A percentile compares a stretch with the other conserved stretches of the same genome.
These are phyloP conservation scores for Phytophthora multivora DNA, from an alignment of 352 stramenopile species.

Conservation along the genomic window DNA sequence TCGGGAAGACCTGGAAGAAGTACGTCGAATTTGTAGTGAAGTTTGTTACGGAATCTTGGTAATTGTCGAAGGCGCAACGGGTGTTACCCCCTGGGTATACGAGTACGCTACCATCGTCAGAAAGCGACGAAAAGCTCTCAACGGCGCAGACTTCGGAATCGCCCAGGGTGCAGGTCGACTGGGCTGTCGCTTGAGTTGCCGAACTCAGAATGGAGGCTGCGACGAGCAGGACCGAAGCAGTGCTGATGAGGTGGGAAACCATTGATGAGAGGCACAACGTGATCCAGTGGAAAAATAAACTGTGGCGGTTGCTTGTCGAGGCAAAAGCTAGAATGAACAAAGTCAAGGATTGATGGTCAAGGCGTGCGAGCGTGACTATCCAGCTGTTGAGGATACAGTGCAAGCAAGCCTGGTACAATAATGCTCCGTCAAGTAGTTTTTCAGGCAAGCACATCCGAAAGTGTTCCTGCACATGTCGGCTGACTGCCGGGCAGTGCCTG, in stretches of 20 bases:
- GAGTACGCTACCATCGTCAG: conserved; percentile 32
- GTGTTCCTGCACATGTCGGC: conserved; percentile 6
- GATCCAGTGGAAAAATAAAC: not conserved
- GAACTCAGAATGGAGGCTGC: conserved; percentile 3
- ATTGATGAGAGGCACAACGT: not conserved
- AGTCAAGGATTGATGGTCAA: no score
- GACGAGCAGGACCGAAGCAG: conserved; percentile 12
- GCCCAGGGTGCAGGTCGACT: conserved; percentile 28
- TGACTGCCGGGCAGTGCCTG: no score
- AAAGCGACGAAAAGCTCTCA: conserved; percentile 28
- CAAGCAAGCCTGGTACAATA: not conserved
- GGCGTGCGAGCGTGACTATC: not conserved
- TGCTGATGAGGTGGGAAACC: not conserved
- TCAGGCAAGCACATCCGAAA: conserved; percentile 7
- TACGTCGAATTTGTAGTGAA: conserved; percentile 48
- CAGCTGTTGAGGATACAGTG: not conserved
- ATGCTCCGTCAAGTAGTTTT: not conserved
- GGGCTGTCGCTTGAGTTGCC: not conserved
- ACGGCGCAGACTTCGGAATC: conserved; percentile 29
- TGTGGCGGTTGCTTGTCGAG: not conserved
- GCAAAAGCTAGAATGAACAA: conserved; percentile 8
- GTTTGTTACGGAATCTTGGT: conserved; percentile 17
- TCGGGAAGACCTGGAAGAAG: conserved; percentile 39
- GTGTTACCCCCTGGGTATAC: conserved; percentile 50
- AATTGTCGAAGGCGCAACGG: conserved; percentile 51